Evolutionary conservation across 2,329 filamentous ascomycete genomes (phyloP).

Genomic region (Thielaviopsis populi): DNA sequence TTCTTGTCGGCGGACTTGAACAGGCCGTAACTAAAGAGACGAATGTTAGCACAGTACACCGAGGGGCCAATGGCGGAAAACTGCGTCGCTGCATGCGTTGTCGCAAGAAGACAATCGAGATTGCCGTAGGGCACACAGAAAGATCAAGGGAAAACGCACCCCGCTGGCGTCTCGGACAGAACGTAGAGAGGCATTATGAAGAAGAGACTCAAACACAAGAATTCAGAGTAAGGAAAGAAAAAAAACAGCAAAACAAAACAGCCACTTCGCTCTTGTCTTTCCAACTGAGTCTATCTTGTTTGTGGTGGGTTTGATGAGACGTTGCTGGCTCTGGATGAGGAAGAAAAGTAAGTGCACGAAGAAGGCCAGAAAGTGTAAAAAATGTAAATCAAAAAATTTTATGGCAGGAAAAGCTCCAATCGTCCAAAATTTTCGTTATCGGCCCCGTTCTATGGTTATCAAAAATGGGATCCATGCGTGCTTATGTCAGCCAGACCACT

Average conservation of each 20-base stretch:
- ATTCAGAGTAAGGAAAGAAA: conserved; percentile 5
- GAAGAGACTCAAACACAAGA: conserved; percentile 2
- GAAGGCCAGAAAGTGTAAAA: conserved; percentile 14
- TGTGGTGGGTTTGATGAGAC: conserved; percentile 8
- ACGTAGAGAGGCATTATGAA: conserved; percentile 53
- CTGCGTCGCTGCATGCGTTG: not conserved
- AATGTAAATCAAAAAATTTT: conserved; percentile 17
- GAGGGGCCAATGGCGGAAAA: not conserved
- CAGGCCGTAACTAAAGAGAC: conserved; percentile 63
- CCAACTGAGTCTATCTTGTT: conserved; percentile 14
- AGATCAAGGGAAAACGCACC: conserved; percentile 32
- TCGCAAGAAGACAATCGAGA: not conserved
- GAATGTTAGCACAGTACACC: conserved; percentile 6
- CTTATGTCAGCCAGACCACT: conserved; percentile 15
- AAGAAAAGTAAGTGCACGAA: conserved; percentile 13
- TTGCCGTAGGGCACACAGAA: not conserved
- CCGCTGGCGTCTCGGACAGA: conserved; percentile 81
- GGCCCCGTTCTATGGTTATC: conserved; percentile 16
- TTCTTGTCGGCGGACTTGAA: conserved; percentile 99
- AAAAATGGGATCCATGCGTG: conserved; percentile 14
- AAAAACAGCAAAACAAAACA: conserved; percentile 9
- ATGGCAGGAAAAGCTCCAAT: conserved; percentile 16
- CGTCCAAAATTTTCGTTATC: conserved; percentile 18
- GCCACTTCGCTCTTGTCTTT: conserved; percentile 6
- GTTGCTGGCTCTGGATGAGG: conserved; percentile 11